These are phyloP conservation scores for Pontederia paniculata DNA, from an alignment of 176 grass and related monocot genomes.

Conservation along the genomic window DNA sequence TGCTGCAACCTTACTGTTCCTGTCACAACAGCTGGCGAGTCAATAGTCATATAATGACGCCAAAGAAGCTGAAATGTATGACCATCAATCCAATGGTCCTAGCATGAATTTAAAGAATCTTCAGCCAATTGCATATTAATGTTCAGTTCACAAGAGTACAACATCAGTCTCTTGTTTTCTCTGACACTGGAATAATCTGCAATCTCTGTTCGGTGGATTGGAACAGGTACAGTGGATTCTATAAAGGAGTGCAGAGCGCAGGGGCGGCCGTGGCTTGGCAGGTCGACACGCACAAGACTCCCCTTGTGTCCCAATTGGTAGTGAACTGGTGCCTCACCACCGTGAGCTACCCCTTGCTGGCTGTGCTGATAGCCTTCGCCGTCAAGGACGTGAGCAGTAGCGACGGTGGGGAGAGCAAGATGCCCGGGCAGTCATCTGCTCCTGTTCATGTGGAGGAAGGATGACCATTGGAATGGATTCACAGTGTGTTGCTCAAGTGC, in stretches of 20 bases:
- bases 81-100: too few relatives aligned
- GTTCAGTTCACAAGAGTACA: too few relatives aligned
- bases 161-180: background rate
- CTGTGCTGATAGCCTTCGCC: slow-evolving; percentile 45
- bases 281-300: slow-evolving; percentile 27
- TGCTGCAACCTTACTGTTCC: too few relatives aligned
- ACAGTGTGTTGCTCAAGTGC: too few relatives aligned
- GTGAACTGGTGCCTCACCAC: slow-evolving; percentile 77
- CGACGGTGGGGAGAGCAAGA: slow-evolving; percentile 24
- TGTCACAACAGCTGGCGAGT: too few relatives aligned
- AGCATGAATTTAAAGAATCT: too few relatives aligned
- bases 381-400: slow-evolving; percentile 46
- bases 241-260: slow-evolving; percentile 85
- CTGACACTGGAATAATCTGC: background rate
- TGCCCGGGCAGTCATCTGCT: background rate
- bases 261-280: slow-evolving; percentile 88
- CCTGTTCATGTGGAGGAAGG: background rate
- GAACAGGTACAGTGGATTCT: slow-evolving; percentile 76
- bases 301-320: slow-evolving; percentile 33
- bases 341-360: slow-evolving; percentile 69
- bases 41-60: too few relatives aligned
- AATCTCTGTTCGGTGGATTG: too few relatives aligned
- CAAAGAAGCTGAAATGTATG: too few relatives aligned
- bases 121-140: too few relatives aligned
- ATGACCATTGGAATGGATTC: too few relatives aligned